These are phyloP conservation scores for Corchorus olitorius DNA, from an alignment of 345 rosid species.

Conservation along the genomic window DNA sequence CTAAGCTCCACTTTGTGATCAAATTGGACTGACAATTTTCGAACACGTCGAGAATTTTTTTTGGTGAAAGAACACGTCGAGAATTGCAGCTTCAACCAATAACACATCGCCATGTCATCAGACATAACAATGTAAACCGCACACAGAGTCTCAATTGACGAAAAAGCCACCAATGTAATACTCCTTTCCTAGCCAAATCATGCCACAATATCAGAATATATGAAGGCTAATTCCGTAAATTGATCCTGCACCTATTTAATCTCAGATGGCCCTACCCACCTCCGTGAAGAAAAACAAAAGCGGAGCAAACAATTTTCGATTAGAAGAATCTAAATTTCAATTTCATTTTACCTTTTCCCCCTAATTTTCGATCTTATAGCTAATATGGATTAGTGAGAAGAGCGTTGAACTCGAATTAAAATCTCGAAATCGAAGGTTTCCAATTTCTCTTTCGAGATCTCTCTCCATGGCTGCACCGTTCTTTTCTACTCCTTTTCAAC, in stretches of 20 bases:
- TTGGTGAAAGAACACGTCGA: too few relatives aligned
- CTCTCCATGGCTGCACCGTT: slow-evolving; percentile 96
- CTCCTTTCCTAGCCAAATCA: neutral
- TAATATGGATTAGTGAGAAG: neutral
- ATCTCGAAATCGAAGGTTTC: neutral
- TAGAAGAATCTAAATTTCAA: too few relatives aligned
- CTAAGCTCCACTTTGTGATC: too few relatives aligned
- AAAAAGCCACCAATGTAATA: neutral
- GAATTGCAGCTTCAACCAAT: slow-evolving; percentile 8
- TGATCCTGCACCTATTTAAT: neutral
- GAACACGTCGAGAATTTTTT: neutral
- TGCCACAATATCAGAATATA: neutral
- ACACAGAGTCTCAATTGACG: neutral
- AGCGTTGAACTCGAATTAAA: neutral
- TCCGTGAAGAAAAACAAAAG: neutral
- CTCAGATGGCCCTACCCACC: neutral
- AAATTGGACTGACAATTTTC: neutral
- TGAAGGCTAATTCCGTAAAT: slow-evolving; percentile 15
- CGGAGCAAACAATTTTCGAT: neutral
- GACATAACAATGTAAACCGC: neutral
- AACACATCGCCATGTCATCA: neutral
- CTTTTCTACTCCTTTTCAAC: slow-evolving; percentile 97
- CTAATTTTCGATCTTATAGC: neutral
- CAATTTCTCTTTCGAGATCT: slow-evolving; percentile 9
- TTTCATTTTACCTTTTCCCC: neutral